Conservation (phyloP, 139 green algal species). For the Picochlorum sp. region DNA sequence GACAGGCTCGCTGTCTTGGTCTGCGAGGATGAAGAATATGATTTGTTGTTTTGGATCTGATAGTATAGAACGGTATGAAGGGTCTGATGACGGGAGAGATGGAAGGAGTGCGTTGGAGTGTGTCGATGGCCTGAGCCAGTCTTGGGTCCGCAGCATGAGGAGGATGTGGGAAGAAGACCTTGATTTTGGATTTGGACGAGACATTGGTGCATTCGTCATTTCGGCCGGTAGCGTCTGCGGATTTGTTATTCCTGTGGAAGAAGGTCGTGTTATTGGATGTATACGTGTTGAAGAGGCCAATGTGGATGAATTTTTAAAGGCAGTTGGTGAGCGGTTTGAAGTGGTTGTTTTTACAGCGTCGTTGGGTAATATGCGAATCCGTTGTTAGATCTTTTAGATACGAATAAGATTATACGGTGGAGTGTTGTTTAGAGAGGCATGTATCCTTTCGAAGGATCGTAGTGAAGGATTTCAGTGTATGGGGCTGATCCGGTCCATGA, state of each 20-base stretch:
- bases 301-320: slow-evolving; percentile 85
- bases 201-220: slow-evolving; percentile 98
- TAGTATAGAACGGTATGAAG: no score
- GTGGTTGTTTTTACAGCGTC: slow-evolving; percentile 92
- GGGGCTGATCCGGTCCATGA: slow-evolving; percentile 63
- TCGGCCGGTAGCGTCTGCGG: slow-evolving; percentile 72
- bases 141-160: slow-evolving; percentile 25
- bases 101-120: slow-evolving; percentile 6
- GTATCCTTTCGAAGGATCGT: slow-evolving; percentile 80
- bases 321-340: slow-evolving; percentile 58
- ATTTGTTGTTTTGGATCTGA: no score
- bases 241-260: slow-evolving; percentile 89
- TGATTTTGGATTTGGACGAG: slow-evolving; percentile 95
- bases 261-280: slow-evolving; percentile 77
- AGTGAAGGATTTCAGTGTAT: slow-evolving; percentile 88
- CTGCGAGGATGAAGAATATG: no score
- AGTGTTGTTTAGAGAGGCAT: slow-evolving; percentile 91
- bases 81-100: no score
- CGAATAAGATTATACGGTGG: slow-evolving; percentile 58
- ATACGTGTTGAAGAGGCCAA: slow-evolving; percentile 90
- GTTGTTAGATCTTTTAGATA: slow-evolving; percentile 86
- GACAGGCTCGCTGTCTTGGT: no score
- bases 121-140: slow-evolving; percentile 24
- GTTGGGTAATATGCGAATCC: slow-evolving; percentile 81
- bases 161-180: slow-evolving; percentile 64